phyloP scores from a whole-genome alignment of 768 basidiomycete genomes.

The Pisolithus orientalis region DNA sequence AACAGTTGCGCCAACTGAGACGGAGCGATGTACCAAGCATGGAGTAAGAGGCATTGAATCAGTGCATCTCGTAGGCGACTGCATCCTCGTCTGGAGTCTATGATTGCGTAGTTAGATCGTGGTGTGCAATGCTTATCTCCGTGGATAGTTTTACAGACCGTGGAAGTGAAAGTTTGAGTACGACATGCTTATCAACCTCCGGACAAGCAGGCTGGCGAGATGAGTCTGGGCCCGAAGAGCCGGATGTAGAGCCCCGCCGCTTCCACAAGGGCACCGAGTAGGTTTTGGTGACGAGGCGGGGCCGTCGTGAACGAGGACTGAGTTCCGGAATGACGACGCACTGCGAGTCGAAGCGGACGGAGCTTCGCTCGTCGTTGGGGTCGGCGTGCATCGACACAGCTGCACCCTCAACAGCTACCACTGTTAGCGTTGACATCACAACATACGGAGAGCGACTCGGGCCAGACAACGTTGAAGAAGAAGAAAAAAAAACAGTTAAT shows the following conservation, averaged over 20 bases:
- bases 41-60: constrained; percentile 38
- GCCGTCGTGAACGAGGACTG: constrained; percentile 33
- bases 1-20: constrained; percentile 11
- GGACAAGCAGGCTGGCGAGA: background rate
- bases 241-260: constrained; percentile 20
- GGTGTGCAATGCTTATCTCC: background rate
- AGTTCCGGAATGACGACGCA: constrained; percentile 71
- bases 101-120: background rate
- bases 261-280: constrained; percentile 69
- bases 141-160: constrained; percentile 35
- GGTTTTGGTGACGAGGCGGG: constrained; percentile 55
- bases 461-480: background rate
- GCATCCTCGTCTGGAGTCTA: constrained; percentile 39
- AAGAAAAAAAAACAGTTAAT: background rate
- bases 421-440: constrained; percentile 10
- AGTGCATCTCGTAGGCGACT: constrained; percentile 33
- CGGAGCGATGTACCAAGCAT: constrained; percentile 48
- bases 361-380: constrained; percentile 15
- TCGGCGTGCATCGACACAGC: constrained; percentile 1
- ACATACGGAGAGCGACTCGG: background rate
- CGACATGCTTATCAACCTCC: constrained; percentile 37
- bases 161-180: constrained; percentile 58
- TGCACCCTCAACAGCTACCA: background rate
- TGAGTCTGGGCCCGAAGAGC: constrained; percentile 16
- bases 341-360: constrained; percentile 66